phyloP scores from a whole-genome alignment of 805 yeast species.

The Starmerella bombi region DNA sequence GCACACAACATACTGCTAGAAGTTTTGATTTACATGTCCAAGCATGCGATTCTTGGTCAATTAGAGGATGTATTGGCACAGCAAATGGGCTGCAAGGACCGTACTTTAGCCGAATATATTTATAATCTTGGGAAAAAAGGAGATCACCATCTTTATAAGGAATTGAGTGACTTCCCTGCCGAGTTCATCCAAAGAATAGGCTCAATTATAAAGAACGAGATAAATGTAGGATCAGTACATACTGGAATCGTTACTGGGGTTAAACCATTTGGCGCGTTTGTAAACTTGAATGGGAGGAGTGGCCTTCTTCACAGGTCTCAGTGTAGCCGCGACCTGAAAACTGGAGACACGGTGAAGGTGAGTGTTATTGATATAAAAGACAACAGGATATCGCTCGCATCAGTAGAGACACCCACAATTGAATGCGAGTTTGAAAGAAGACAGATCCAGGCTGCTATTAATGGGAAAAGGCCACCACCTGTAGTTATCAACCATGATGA shows the following conservation, averaged over 20 bases:
- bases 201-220: constrained; percentile 1
- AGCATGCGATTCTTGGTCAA: neutral
- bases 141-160: constrained; percentile 28
- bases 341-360: neutral
- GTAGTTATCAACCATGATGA: too few relatives aligned
- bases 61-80: neutral
- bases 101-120: constrained; percentile 36
- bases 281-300: constrained; percentile 31
- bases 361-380: neutral
- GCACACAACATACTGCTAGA: too few relatives aligned
- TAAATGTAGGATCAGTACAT: constrained; percentile 25
- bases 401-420: neutral
- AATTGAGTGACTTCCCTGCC: constrained; percentile 27
- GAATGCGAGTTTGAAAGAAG: too few relatives aligned
- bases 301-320: neutral
- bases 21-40: too few relatives aligned
- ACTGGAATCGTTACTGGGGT: constrained; percentile 48
- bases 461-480: too few relatives aligned
- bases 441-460: too few relatives aligned
- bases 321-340: too few relatives aligned
- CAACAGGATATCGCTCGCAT: neutral
- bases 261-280: constrained; percentile 67
- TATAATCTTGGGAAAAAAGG: constrained; percentile 29
- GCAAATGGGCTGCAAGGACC: constrained; percentile 28
- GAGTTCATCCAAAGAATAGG: constrained; percentile 1